Evolutionary conservation across 306 rosid species (phyloP).

Genomic region (Vicia villosa): DNA sequence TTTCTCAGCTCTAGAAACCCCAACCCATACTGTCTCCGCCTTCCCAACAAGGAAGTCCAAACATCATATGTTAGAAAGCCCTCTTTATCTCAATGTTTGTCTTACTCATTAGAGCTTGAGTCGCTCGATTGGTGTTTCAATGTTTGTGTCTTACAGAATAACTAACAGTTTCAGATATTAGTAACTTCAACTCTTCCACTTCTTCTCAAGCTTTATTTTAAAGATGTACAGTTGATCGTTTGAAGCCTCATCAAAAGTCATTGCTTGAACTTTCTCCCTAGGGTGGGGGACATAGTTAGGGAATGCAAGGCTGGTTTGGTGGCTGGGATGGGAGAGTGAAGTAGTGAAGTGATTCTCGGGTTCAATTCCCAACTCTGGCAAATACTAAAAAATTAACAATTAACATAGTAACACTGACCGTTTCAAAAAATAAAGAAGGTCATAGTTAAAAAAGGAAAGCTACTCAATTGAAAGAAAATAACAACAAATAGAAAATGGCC

Average conservation of each 20-base stretch:
- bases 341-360: too few relatives aligned
- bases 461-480: background rate
- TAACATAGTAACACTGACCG: too few relatives aligned
- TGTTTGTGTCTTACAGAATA: conserved; percentile 18
- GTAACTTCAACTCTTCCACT: conserved; percentile 3
- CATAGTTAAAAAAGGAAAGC: conserved; percentile 14
- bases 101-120: conserved; percentile 22
- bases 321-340: too few relatives aligned
- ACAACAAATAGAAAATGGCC: too few relatives aligned
- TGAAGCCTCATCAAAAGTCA: background rate
- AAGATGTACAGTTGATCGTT: background rate
- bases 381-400: too few relatives aligned
- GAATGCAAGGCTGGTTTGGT: too few relatives aligned
- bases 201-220: background rate
- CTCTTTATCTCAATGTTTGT: conserved; percentile 9
- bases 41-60: conserved; percentile 5
- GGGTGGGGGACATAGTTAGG: background rate
- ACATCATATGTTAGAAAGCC: background rate
- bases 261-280: background rate
- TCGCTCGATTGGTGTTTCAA: conserved; percentile 18
- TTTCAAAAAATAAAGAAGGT: background rate
- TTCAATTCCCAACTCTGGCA: too few relatives aligned
- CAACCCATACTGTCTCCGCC: background rate
- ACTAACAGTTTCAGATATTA: conserved; percentile 2
- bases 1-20: background rate